These are phyloP conservation scores for Geotrichum cucujoidarum DNA, from an alignment of 1,139 yeast species.

Conservation along the genomic window DNA sequence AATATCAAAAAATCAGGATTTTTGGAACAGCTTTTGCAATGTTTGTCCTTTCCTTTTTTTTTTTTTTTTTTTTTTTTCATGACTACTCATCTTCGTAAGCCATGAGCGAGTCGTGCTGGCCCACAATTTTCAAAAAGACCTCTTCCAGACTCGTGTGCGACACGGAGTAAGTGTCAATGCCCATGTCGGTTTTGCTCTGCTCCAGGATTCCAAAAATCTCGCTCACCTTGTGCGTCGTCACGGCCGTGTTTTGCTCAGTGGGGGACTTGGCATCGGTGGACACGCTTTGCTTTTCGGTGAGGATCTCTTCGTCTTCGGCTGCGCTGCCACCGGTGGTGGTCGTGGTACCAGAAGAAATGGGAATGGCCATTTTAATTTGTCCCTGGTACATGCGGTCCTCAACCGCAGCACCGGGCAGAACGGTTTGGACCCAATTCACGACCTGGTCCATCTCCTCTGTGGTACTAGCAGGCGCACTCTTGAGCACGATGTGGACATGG, in stretches of 20 bases:
- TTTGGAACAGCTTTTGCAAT: no score
- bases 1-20: no score
- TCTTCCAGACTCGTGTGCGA: slow-evolving; percentile 36
- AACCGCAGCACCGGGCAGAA: slow-evolving; percentile 27
- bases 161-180: slow-evolving; percentile 34
- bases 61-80: no score
- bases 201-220: slow-evolving; percentile 32
- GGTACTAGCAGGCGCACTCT: slow-evolving; percentile 30
- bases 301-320: background rate
- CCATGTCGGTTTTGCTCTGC: slow-evolving; percentile 25
- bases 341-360: slow-evolving; percentile 18
- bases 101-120: slow-evolving; percentile 14
- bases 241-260: background rate
- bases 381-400: slow-evolving; percentile 36
- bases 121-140: slow-evolving; percentile 35
- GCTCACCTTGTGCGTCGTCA: slow-evolving; percentile 20
- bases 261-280: slow-evolving; percentile 4
- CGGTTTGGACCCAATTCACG: slow-evolving; percentile 23
- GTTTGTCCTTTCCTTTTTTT: no score
- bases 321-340: background rate
- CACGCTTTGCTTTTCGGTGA: slow-evolving; percentile 3
- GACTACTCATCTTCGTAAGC: background rate
- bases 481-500: slow-evolving; percentile 34
- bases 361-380: slow-evolving; percentile 33
- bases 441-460: slow-evolving; percentile 28